Evolutionary conservation across 495 filamentous ascomycete genomes (phyloP).

Genomic region (Cairneyella variabilis): DNA sequence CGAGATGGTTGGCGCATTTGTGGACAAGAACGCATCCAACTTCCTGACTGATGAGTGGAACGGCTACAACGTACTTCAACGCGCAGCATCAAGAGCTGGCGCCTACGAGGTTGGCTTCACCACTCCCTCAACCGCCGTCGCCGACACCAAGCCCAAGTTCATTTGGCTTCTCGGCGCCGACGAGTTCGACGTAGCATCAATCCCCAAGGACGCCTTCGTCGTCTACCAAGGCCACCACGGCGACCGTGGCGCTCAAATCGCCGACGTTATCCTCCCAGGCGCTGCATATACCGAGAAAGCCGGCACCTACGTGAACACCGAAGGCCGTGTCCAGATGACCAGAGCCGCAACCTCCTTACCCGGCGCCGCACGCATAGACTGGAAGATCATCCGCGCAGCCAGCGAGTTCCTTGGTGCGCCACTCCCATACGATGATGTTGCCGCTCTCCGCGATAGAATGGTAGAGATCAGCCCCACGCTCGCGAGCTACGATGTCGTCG

Average conservation of each 20-base stretch:
- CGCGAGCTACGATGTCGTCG: constrained; percentile 84
- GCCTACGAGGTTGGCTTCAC: constrained; percentile 96
- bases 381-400: constrained; percentile 93
- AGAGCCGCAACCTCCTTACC: constrained; percentile 80
- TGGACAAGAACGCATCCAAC: constrained; percentile 85
- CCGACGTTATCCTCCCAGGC: constrained; percentile 90
- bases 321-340: constrained; percentile 90
- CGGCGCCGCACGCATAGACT: constrained; percentile 89
- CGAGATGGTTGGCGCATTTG: constrained; percentile 80
- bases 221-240: constrained; percentile 98
- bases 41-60: constrained; percentile 92
- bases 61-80: constrained; percentile 94
- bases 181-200: constrained; percentile 72
- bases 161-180: constrained; percentile 96
- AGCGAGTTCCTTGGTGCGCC: constrained; percentile 87
- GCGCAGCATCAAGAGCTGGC: constrained; percentile 83
- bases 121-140: constrained; percentile 69
- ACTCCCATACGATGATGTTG: constrained; percentile 89
- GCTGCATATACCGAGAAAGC: constrained; percentile 96
- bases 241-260: constrained; percentile 86
- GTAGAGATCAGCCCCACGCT: constrained; percentile 88
- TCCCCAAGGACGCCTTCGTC: constrained; percentile 92
- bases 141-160: constrained; percentile 83
- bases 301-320: constrained; percentile 96
- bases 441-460: constrained; percentile 85